Conservation (phyloP, 2,329 filamentous ascomycete genomes). For the Microsporum audouinii region DNA sequence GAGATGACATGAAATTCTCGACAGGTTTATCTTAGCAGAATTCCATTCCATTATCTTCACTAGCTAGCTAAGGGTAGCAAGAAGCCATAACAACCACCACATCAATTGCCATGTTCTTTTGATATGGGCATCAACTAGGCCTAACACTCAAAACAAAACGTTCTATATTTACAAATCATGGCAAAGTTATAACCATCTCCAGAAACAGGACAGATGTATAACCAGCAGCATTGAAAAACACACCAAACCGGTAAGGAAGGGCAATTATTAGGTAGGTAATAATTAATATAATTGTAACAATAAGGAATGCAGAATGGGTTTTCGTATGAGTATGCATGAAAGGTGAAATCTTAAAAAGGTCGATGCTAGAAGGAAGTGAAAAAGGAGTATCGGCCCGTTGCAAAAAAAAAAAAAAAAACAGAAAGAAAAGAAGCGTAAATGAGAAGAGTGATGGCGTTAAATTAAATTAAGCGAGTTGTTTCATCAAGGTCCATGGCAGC, state of each 20-base stretch:
- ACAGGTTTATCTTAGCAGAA: not conserved
- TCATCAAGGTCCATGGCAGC: conserved; percentile 4
- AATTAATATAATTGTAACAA: not conserved
- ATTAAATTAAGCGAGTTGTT: conserved; percentile 1
- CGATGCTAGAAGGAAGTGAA: not conserved
- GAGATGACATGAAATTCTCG: not conserved
- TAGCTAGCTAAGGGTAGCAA: not conserved
- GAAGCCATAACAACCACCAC: not conserved
- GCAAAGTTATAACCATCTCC: not conserved
- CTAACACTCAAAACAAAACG: not conserved
- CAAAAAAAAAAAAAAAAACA: not conserved
- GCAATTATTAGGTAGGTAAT: not conserved
- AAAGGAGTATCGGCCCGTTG: not conserved
- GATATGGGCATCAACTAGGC: not conserved
- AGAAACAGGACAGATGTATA: not conserved
- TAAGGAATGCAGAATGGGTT: not conserved
- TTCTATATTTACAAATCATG: not conserved
- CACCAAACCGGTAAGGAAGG: not conserved
- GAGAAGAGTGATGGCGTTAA: not conserved
- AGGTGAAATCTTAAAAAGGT: not conserved
- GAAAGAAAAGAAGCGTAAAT: not conserved
- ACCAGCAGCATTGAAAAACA: not conserved
- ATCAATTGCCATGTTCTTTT: not conserved
- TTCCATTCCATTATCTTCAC: not conserved
- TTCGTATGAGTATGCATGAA: not conserved